phyloP scores from a whole-genome alignment of 768 basidiomycete genomes.

The Fistulinella prunicolor region DNA sequence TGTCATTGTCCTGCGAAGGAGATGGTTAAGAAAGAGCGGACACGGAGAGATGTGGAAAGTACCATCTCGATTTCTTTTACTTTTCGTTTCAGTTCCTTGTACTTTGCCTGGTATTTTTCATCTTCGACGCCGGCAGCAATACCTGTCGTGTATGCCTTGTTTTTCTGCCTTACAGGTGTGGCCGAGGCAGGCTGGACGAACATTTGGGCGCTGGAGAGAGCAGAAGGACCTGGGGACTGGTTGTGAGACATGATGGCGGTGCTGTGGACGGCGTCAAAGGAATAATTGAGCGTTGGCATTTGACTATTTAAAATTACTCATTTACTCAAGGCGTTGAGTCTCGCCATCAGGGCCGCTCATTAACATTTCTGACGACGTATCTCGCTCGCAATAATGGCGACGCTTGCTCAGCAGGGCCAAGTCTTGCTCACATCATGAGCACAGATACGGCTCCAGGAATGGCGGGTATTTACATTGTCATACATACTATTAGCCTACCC shows the following conservation, averaged over 20 bases:
- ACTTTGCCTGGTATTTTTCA: constrained; percentile 83
- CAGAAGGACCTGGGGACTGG: constrained; percentile 51
- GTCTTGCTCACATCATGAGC: no score
- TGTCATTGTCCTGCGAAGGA: constrained; percentile 75
- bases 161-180: constrained; percentile 44
- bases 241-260: constrained; percentile 65
- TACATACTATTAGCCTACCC: no score
- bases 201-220: constrained; percentile 40
- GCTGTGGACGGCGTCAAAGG: constrained; percentile 33
- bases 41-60: constrained; percentile 29
- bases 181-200: constrained; percentile 28
- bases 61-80: constrained; percentile 84
- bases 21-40: constrained; percentile 4
- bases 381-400: no score
- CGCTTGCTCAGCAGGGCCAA: no score
- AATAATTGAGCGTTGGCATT: constrained; percentile 28
- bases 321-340: no score
- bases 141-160: constrained; percentile 49
- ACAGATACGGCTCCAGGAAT: no score
- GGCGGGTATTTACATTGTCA: no score
- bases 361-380: no score
- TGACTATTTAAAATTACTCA: constrained; percentile 9
- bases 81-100: constrained; percentile 84
- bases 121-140: constrained; percentile 81
- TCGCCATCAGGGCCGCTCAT: no score